Base-by-base conservation (phyloP, 176 grass and related monocot species). In the Chloris gayana region DNA sequence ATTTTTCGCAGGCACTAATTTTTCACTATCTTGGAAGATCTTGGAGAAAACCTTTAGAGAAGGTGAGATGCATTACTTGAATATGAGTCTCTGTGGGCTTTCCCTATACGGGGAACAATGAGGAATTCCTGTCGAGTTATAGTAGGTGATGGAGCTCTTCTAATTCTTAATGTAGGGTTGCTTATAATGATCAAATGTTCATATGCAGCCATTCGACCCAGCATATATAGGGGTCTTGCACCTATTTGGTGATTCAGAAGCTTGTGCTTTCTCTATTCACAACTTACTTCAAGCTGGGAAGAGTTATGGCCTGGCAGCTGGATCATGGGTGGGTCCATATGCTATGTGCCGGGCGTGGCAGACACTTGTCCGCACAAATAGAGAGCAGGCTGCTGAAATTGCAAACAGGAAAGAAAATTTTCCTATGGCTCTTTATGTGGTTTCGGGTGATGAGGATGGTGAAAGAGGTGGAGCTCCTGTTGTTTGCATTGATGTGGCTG, bases 381-480 rank as follows among this genome's bases (percentile, higher is more conserved):
- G 77, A 26, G 87, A 90, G 67, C 82, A 86, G 50, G 27, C 22
- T 4, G 1, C 54, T 79, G 76, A 73, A 75, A 69, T 45, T 70
- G 69, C 60, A n/a, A 49, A 53, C 22, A 53, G 41, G 59, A 86
- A 88, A 67, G 90, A 75, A 78, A 76, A 50, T 21, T 89, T 99
- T 44, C 91, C 93, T 67, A 95, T 96, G 93, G 91, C 60, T 65
- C 67, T 95, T 56, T 99, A 93, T 87, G 88, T 99, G 22, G 92
- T 99, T 80, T 99, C 96, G 35, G 96, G 96, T 35, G 96, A 99
- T 73, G 93, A 91, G 61, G 97, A 99, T 80, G 97, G 93, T 77
- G 97, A 99, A 73, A 88, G 88, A 86, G 97, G 97, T 77, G 97
- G 97, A 69, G 97, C 97, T 87, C 97, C 97, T 60, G 97, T 99